These are phyloP conservation scores for Neurospora sp. DNA, from an alignment of 2,329 filamentous ascomycete genomes.

Conservation along the genomic window DNA sequence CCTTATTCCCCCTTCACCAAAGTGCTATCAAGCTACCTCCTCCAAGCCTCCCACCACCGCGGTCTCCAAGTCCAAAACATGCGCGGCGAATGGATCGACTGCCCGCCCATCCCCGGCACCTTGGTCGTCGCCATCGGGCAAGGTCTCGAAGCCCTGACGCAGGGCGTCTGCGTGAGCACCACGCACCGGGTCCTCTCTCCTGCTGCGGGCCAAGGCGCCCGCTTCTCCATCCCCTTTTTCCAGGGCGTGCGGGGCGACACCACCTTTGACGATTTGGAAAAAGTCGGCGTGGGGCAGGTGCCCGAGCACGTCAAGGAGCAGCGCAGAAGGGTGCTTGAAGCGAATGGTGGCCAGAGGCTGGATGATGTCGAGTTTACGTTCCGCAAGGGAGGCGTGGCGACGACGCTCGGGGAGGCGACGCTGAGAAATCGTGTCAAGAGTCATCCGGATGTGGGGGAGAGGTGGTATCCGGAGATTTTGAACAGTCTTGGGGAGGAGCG, in stretches of 20 bases:
- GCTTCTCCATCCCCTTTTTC: constrained; percentile 80
- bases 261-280: constrained; percentile 66
- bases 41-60: constrained; percentile 67
- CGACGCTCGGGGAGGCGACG: constrained; percentile 70
- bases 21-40: constrained; percentile 67
- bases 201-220: constrained; percentile 54
- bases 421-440: constrained; percentile 77
- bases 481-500: constrained; percentile 49
- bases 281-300: constrained; percentile 43
- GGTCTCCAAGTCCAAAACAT: constrained; percentile 80
- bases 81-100: constrained; percentile 70
- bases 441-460: constrained; percentile 76
- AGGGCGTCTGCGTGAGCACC: constrained; percentile 71
- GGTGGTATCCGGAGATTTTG: constrained; percentile 63
- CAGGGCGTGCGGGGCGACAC: constrained; percentile 75
- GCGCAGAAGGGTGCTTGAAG: constrained; percentile 46
- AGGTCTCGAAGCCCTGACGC: constrained; percentile 75
- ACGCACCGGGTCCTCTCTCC: constrained; percentile 79
- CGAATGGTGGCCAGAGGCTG: constrained; percentile 41
- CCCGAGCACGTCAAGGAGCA: constrained; percentile 54
- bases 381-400: constrained; percentile 54
- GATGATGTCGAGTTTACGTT: constrained; percentile 87
- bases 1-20: constrained; percentile 14
- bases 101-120: constrained; percentile 63
- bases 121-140: constrained; percentile 83